A percentile compares a stretch with the other conserved stretches of the same genome.
Evolutionary conservation across 768 basidiomycete species (phyloP).

Genomic region (Zangia roseola): DNA sequence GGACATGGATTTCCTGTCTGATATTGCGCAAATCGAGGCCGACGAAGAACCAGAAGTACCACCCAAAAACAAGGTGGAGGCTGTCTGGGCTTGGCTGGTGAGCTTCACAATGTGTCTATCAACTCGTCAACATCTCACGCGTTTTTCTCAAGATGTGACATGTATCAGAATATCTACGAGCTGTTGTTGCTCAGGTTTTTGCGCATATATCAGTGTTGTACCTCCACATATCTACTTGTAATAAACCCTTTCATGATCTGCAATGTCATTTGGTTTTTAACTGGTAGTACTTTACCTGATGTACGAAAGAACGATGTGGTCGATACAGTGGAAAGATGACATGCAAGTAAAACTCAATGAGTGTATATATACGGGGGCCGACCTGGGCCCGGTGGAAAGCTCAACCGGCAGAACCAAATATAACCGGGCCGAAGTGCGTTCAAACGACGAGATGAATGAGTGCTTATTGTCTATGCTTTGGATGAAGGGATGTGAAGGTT

Average conservation of each 20-base stretch:
- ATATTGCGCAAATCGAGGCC: slow-evolving; percentile 69
- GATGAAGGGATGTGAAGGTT: slow-evolving; percentile 86
- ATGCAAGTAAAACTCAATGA: slow-evolving; percentile 37
- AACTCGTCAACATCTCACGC: no score
- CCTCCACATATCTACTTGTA: slow-evolving; percentile 2
- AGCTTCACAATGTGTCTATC: slow-evolving; percentile 26
- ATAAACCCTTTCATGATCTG: background rate
- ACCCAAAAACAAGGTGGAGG: slow-evolving; percentile 64
- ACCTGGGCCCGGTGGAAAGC: slow-evolving; percentile 20
- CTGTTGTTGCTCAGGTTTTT: background rate
- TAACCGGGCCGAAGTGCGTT: slow-evolving; percentile 1
- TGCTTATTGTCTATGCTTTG: slow-evolving; percentile 52
- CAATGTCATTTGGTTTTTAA: slow-evolving; percentile 8
- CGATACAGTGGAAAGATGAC: slow-evolving; percentile 35
- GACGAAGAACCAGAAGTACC: slow-evolving; percentile 69
- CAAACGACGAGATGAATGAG: slow-evolving; percentile 7
- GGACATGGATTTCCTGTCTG: slow-evolving; percentile 85
- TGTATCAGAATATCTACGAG: background rate
- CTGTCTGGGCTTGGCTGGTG: slow-evolving; percentile 81
- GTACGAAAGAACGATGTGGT: slow-evolving; percentile 20
- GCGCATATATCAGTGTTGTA: slow-evolving; percentile 4
- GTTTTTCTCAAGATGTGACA: slow-evolving; percentile 21
- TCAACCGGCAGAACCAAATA: slow-evolving; percentile 6
- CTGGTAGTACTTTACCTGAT: slow-evolving; percentile 28
- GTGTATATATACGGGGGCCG: slow-evolving; percentile 35